Evolutionary conservation across 2,329 filamentous ascomycete species (phyloP).

Genomic region (Diplodia mutila): DNA sequence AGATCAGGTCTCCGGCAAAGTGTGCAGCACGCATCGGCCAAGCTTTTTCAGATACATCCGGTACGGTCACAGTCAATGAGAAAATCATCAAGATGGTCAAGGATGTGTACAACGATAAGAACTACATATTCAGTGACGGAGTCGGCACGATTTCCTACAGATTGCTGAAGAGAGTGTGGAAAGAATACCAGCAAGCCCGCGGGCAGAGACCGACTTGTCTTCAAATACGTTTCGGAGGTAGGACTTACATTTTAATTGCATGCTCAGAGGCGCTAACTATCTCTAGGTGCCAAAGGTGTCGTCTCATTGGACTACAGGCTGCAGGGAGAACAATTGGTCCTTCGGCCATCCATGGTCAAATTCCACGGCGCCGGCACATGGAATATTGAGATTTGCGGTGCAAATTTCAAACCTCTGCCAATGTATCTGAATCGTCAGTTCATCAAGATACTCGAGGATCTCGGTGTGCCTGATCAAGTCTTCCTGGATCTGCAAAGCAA

Average conservation of each 20-base stretch:
- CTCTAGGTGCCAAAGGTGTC: slow-evolving; percentile 73
- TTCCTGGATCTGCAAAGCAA: slow-evolving; percentile 68
- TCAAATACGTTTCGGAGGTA: slow-evolving; percentile 72
- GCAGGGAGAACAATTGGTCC: slow-evolving; percentile 59
- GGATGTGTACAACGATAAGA: slow-evolving; percentile 58
- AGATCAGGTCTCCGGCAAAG: slow-evolving; percentile 59
- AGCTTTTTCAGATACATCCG: slow-evolving; percentile 76
- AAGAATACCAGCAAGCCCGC: slow-evolving; percentile 49
- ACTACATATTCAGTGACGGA: slow-evolving; percentile 75
- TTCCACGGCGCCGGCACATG: slow-evolving; percentile 56
- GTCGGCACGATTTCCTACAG: slow-evolving; percentile 71
- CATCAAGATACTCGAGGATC: slow-evolving; percentile 85
- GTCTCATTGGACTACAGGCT: slow-evolving; percentile 69
- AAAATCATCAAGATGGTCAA: slow-evolving; percentile 31
- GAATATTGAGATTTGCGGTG: slow-evolving; percentile 73
- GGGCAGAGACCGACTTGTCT: slow-evolving; percentile 64
- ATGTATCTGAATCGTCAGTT: slow-evolving; percentile 77
- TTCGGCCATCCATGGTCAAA: slow-evolving; percentile 80
- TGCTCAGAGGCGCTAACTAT: slow-evolving; percentile 19
- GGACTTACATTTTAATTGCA: slow-evolving; percentile 2
- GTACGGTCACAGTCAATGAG: slow-evolving; percentile 57
- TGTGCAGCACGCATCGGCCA: slow-evolving; percentile 64
- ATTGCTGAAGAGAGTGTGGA: slow-evolving; percentile 65
- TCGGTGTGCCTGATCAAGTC: slow-evolving; percentile 60
- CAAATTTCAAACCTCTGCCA: slow-evolving; percentile 67